Conservation (phyloP, 441 rosid species). For the Flueggea neowawraea region DNA sequence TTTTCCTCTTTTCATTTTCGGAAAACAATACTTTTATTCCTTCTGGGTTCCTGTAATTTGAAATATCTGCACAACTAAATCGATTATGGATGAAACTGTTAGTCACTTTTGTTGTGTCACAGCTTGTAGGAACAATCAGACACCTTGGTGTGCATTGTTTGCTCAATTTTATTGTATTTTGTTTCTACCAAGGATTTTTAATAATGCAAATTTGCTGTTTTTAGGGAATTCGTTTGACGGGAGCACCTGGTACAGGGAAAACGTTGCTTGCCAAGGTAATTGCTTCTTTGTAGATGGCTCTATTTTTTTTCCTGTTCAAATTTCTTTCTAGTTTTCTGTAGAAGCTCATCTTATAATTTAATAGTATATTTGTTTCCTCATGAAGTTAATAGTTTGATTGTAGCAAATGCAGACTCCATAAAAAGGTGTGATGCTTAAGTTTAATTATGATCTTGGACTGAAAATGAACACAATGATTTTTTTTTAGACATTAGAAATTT, state of each 20-base stretch:
- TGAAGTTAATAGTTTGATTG: too few species aligned
- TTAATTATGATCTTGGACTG: too few species aligned
- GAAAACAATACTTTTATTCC: conserved; percentile 1
- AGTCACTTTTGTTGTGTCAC: neutral
- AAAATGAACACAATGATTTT: too few species aligned
- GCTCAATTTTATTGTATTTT: neutral
- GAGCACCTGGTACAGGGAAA: conserved; percentile 99
- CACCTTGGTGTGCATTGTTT: neutral
- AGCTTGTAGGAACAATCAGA: neutral
- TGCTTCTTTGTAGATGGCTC: too few species aligned
- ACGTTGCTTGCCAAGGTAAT: conserved; percentile 93
- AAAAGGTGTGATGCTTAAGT: too few species aligned
- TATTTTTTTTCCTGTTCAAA: neutral
- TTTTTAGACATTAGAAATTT: too few species aligned
- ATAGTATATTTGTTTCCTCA: too few species aligned
- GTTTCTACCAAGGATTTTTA: conserved; percentile 3
- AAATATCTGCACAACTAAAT: neutral
- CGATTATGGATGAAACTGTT: neutral
- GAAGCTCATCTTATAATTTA: neutral
- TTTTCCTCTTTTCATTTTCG: conserved; percentile 1
- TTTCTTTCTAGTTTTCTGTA: neutral
- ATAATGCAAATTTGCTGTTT: conserved; percentile 9
- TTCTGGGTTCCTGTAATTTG: neutral
- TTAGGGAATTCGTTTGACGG: conserved; percentile 98
- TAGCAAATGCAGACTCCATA: too few species aligned